phyloP scores from a whole-genome alignment of 257 asterid species.

The Solanum boliviense region DNA sequence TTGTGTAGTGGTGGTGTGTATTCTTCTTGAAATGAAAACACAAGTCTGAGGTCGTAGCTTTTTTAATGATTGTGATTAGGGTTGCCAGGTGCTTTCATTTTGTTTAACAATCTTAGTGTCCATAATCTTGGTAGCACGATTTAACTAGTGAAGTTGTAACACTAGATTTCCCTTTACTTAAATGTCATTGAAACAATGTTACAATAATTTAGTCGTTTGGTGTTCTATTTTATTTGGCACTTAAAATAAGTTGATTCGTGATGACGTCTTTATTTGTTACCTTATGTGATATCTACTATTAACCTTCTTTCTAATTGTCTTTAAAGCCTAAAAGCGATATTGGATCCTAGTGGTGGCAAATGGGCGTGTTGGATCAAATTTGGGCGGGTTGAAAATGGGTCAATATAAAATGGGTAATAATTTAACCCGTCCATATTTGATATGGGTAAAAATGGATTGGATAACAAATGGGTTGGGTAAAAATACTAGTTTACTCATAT shows the following conservation, averaged over 20 bases:
- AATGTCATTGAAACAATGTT: neutral
- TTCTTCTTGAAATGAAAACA: neutral
- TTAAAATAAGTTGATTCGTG: too few species aligned
- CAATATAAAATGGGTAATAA: too few species aligned
- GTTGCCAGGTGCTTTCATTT: neutral
- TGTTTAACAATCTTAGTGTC: neutral
- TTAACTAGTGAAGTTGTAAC: neutral
- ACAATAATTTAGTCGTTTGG: neutral
- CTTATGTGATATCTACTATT: neutral
- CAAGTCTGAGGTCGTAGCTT: neutral
- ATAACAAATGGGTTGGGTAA: too few species aligned
- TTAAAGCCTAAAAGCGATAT: too few species aligned
- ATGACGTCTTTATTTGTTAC: neutral
- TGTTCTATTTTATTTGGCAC: neutral
- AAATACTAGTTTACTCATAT: too few species aligned
- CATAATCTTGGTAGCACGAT: neutral
- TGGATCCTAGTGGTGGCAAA: too few species aligned
- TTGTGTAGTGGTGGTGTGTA: slow-evolving; percentile 1
- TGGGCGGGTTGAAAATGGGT: too few species aligned
- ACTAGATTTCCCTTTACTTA: neutral
- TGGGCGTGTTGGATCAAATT: too few species aligned
- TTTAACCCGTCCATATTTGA: too few species aligned
- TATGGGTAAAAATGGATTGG: too few species aligned
- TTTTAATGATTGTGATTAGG: neutral
- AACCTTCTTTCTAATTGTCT: too few species aligned